phyloP scores from a whole-genome alignment of 73 alveolate genomes.

The Blepharisma stoltei region DNA sequence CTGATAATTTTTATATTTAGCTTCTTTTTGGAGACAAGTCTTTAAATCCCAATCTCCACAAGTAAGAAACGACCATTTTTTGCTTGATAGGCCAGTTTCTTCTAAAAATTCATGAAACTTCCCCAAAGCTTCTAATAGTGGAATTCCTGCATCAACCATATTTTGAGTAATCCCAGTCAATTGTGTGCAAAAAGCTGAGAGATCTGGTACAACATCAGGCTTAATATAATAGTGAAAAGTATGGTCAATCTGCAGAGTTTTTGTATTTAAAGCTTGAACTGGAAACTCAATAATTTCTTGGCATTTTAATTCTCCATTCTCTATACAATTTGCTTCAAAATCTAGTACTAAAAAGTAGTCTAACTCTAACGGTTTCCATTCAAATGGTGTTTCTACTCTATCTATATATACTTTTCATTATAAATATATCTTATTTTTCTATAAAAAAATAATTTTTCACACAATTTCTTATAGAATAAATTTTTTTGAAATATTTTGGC shows the following conservation, averaged over 20 bases:
- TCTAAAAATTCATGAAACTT: conserved; percentile 42
- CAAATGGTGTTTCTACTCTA: not conserved
- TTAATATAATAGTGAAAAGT: conserved; percentile 54
- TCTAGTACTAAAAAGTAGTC: conserved; percentile 60
- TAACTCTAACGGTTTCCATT: conserved; percentile 33
- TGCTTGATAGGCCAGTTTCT: conserved; percentile 30
- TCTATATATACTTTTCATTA: not conserved
- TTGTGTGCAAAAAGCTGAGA: conserved; percentile 68
- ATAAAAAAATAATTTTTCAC: not conserved
- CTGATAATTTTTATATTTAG: conserved; percentile 41
- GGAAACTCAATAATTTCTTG: conserved; percentile 81
- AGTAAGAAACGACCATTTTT: conserved; percentile 43
- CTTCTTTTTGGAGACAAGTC: conserved; percentile 49
- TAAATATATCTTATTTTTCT: not conserved
- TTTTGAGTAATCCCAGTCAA: conserved; percentile 69
- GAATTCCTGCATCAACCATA: conserved; percentile 49
- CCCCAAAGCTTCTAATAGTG: conserved; percentile 46
- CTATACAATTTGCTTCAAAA: conserved; percentile 60
- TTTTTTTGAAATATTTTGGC: conserved; percentile 71
- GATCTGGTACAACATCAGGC: conserved; percentile 57
- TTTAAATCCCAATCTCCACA: conserved; percentile 77
- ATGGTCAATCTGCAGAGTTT: conserved; percentile 36
- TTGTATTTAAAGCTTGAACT: conserved; percentile 45
- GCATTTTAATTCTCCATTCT: conserved; percentile 41
- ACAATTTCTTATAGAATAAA: conserved; percentile 32